These are phyloP conservation scores for Rhodocollybia butyracea DNA, from an alignment of 768 basidiomycete genomes.

Conservation along the genomic window DNA sequence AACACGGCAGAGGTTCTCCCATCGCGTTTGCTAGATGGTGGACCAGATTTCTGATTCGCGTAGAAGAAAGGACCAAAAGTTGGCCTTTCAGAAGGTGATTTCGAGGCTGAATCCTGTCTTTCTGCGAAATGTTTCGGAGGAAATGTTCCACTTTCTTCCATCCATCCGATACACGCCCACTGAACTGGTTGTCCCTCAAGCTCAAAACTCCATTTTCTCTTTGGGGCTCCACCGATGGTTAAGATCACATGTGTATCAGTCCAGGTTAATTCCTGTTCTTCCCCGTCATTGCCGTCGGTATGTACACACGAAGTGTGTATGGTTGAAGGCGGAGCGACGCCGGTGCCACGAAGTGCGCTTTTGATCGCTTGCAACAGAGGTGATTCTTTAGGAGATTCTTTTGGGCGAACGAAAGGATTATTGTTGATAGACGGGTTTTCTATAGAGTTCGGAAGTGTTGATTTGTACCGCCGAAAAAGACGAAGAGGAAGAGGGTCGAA, in stretches of 20 bases:
- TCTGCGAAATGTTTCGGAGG: constrained; percentile 23
- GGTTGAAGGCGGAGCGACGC: constrained; percentile 36
- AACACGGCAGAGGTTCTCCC: constrained; percentile 60
- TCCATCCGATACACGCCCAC: constrained; percentile 74
- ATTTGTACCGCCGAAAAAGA: not conserved
- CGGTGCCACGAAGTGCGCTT: constrained; percentile 54
- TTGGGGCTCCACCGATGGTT: constrained; percentile 64
- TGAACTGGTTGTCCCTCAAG: constrained; percentile 71
- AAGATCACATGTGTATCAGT: constrained; percentile 59
- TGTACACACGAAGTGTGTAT: constrained; percentile 41
- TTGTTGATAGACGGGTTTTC: too few species aligned
- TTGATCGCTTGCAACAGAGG: constrained; percentile 55
- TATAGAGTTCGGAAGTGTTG: too few species aligned
- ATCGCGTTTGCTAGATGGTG: constrained; percentile 30
- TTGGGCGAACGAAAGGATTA: too few species aligned
- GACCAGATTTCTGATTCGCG: constrained; percentile 37
- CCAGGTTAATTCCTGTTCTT: constrained; percentile 73
- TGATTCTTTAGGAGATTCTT: constrained; percentile 18
- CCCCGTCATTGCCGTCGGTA: constrained; percentile 34
- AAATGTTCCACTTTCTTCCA: constrained; percentile 39
- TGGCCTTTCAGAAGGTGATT: constrained; percentile 29
- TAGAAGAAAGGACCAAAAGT: constrained; percentile 52
- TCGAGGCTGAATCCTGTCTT: constrained; percentile 23
- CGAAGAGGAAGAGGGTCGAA: not conserved
- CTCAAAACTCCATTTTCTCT: constrained; percentile 72